A percentile compares a stretch with the other conserved stretches of the same genome.
These are phyloP conservation scores for Fusarium napiforme DNA, from an alignment of 2,329 filamentous ascomycete genomes.

Conservation along the genomic window DNA sequence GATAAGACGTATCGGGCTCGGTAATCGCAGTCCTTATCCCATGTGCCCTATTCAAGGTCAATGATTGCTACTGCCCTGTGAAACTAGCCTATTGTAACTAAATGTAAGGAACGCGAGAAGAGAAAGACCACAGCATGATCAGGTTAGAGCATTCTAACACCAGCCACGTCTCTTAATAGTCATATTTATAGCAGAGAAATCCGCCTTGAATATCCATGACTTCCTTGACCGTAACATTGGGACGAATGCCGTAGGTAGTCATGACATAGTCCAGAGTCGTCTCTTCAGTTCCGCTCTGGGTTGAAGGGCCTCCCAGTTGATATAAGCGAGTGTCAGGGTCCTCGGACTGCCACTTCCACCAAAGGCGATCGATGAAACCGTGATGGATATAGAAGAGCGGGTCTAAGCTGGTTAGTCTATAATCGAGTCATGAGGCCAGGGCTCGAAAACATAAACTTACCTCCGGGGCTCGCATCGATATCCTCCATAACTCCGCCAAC, in stretches of 20 bases:
- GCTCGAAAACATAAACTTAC: neutral
- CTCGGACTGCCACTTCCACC: neutral
- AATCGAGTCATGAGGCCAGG: neutral
- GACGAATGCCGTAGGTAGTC: neutral
- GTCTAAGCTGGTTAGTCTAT: neutral
- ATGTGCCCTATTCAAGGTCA: neutral
- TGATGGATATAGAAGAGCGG: neutral
- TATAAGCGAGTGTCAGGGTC: neutral
- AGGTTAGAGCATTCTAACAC: too few species aligned
- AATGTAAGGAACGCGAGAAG: too few species aligned
- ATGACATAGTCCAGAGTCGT: neutral
- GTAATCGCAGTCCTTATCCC: conserved; percentile 14
- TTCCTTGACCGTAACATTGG: neutral
- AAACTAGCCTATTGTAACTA: too few species aligned
- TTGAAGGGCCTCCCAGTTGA: neutral
- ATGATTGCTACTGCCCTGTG: neutral
- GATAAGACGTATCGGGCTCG: conserved; percentile 4
- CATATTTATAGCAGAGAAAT: neutral
- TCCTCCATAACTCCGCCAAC: neutral
- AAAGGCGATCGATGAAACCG: neutral
- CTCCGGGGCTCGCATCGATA: neutral
- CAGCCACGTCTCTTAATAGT: neutral
- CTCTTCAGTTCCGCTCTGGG: neutral
- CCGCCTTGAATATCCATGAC: neutral
- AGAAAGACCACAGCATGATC: too few species aligned